These are phyloP conservation scores for Verruconis gallopava DNA, from an alignment of 2,329 filamentous ascomycete species.

Conservation along the genomic window DNA sequence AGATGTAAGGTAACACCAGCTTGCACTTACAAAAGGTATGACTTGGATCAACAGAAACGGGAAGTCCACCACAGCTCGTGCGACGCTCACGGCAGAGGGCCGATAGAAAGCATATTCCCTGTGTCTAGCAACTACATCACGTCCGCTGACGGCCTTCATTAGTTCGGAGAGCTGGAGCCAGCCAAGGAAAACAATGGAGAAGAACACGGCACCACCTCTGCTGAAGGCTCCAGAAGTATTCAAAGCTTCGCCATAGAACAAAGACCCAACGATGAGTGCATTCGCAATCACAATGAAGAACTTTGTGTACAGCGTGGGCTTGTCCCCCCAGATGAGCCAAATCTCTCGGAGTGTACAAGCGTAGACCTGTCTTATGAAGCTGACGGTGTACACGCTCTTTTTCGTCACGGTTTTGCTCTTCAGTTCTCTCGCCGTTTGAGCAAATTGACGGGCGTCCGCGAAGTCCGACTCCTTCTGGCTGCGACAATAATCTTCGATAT, in stretches of 20 bases:
- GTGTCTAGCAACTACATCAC: conserved; percentile 55
- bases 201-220: conserved; percentile 51
- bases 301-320: conserved; percentile 62
- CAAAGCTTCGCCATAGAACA: conserved; percentile 8
- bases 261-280: conserved; percentile 7
- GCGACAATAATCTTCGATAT: conserved; percentile 49
- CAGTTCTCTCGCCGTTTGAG: conserved; percentile 49
- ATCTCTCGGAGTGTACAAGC: conserved; percentile 60
- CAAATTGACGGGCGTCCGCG: conserved; percentile 50
- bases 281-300: conserved; percentile 55
- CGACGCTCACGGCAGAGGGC: conserved; percentile 43
- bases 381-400: conserved; percentile 65
- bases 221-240: conserved; percentile 47
- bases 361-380: conserved; percentile 56
- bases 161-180: conserved; percentile 68
- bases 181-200: conserved; percentile 51
- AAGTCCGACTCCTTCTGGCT: conserved; percentile 44
- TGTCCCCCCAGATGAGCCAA: conserved; percentile 67
- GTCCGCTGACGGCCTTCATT: conserved; percentile 61
- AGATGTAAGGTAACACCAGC: conserved; percentile 41
- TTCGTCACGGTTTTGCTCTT: conserved; percentile 54
- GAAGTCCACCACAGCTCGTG: conserved; percentile 26
- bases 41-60: conserved; percentile 31
- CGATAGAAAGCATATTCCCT: conserved; percentile 57
- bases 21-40: conserved; percentile 36